Evolutionary conservation across 2,329 filamentous ascomycete genomes (phyloP).

Genomic region (Aspergillus quadrilineatus): DNA sequence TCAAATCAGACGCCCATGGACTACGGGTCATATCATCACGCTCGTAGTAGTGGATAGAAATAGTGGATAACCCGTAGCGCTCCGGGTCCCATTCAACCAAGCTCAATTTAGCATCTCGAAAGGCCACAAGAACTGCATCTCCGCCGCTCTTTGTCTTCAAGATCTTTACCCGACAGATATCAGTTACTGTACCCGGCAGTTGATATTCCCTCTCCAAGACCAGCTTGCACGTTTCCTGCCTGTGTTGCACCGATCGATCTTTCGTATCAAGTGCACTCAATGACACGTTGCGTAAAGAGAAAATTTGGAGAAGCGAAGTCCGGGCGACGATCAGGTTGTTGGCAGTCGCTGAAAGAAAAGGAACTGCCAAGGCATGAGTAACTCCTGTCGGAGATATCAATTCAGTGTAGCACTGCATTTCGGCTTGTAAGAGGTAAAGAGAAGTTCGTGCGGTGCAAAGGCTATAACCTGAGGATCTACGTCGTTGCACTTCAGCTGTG

Average conservation of each 20-base stretch:
- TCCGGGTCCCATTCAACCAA: conserved; percentile 91
- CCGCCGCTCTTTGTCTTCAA: conserved; percentile 73
- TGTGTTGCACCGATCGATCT: conserved; percentile 49
- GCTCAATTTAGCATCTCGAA: conserved; percentile 89
- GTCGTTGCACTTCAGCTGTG: conserved; percentile 13
- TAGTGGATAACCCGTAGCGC: conserved; percentile 74
- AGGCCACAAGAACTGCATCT: conserved; percentile 77
- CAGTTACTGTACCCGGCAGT: conserved; percentile 79
- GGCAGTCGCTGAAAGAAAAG: conserved; percentile 72
- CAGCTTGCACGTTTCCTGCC: conserved; percentile 71
- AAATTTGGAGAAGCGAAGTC: conserved; percentile 90
- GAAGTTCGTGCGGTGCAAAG: not conserved
- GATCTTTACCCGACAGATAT: conserved; percentile 74
- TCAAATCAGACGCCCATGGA: conserved; percentile 76
- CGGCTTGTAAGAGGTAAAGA: not conserved
- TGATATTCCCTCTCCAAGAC: conserved; percentile 81
- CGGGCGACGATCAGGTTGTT: conserved; percentile 89
- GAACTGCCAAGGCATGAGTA: conserved; percentile 77
- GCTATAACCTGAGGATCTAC: not conserved
- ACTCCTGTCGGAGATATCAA: conserved; percentile 91
- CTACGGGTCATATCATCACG: conserved; percentile 81
- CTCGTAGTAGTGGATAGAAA: conserved; percentile 98
- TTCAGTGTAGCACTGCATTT: conserved; percentile 98
- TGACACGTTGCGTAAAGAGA: conserved; percentile 65
- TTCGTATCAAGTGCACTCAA: conserved; percentile 45